Base-by-base conservation (phyloP, 1,139 yeast species). In the Chernovozyma aurita region DNA sequence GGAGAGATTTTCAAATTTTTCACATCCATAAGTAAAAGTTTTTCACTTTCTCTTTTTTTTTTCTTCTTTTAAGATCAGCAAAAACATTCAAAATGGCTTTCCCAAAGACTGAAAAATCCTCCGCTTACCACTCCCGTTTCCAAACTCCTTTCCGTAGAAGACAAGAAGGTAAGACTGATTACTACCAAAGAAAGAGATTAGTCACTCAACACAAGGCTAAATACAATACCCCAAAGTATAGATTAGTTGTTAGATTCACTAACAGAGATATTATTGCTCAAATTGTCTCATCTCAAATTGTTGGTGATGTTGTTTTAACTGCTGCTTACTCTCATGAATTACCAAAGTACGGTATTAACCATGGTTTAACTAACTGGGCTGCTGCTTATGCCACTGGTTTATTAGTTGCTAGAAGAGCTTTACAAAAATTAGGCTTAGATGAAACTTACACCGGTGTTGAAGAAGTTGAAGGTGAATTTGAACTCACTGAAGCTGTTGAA, bases 71-170 rank as follows among this genome's bases (percentile, higher is more conserved):
- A 30, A 20, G 13, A 18, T 4, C 30, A 12, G 9, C 9, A 30
- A n/a, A 9, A 18, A 25, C 14, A 27, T 18, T 21, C 34, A 73
- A 60, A 67, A 87, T 87, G 96, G 77, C 80, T 63, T 87, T 87
- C 88, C 70, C 74, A 61, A 79, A 79, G 66, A 61, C 62, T 50
- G 62, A 67, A 57, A 88, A 88, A 81, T 70, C 78, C 64, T 81
- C 95, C 61, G 94, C 97, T 57, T 92, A 94, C 92, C 88, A 81
- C 81, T 88, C 97, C 69, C 92, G 99, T 73, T 92, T 82, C 95
- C 99, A 92, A 80, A 92, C 98, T 70, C 97, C 97, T 58, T 92
- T 88, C 96, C 88, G 98, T 75, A 88, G 99, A 84, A 87, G 99
- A 85, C 88, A 95, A 71, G 97, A 94, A 77, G 99, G 98, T 78